Evolutionary conservation across 2,329 filamentous ascomycete genomes (phyloP).

Genomic region (Elsinoe batatas): DNA sequence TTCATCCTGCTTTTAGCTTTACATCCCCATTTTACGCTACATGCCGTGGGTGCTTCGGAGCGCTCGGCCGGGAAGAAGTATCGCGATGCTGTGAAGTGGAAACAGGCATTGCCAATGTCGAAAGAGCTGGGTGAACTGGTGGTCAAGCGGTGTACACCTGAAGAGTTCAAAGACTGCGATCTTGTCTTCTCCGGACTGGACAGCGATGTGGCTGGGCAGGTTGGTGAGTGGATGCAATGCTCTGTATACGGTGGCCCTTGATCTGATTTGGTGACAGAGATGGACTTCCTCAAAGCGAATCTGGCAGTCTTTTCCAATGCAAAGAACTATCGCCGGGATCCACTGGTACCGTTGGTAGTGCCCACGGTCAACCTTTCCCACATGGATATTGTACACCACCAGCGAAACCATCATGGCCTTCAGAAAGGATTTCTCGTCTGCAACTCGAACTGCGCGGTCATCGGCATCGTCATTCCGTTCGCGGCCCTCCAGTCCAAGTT

Average conservation of each 20-base stretch:
- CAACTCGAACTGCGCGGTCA: conserved; percentile 97
- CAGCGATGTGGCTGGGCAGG: conserved; percentile 81
- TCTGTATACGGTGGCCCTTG: not conserved
- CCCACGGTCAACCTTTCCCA: conserved; percentile 89
- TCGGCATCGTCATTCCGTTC: conserved; percentile 90
- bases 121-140: conserved; percentile 65
- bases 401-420: conserved; percentile 61
- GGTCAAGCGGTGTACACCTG: conserved; percentile 73
- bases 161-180: conserved; percentile 81
- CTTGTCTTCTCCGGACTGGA: conserved; percentile 89
- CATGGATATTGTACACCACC: conserved; percentile 79
- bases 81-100: conserved; percentile 89
- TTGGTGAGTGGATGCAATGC: conserved; percentile 51
- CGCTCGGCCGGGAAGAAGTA: conserved; percentile 89
- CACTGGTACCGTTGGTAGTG: conserved; percentile 83
- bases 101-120: conserved; percentile 77
- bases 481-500: conserved; percentile 80
- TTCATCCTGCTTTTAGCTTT: conserved; percentile 87
- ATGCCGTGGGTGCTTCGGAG: conserved; percentile 81
- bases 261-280: conserved; percentile 46
- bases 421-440: conserved; percentile 87
- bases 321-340: conserved; percentile 90
- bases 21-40: conserved; percentile 77
- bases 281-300: conserved; percentile 79
- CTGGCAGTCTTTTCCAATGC: conserved; percentile 94